These are phyloP conservation scores for Pichia scutulata DNA, from an alignment of 805 yeast genomes.

Conservation along the genomic window DNA sequence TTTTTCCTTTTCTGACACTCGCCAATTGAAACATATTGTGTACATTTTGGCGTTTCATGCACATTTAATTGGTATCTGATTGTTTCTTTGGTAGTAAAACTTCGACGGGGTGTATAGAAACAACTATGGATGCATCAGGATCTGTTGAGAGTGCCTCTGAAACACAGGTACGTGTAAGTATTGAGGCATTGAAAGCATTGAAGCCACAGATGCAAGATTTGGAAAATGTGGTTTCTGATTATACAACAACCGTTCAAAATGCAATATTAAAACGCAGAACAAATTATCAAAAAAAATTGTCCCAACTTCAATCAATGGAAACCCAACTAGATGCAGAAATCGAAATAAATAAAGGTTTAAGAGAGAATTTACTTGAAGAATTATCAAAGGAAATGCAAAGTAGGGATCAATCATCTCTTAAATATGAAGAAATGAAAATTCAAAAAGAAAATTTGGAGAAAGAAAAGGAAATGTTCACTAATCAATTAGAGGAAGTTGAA, in stretches of 20 bases:
- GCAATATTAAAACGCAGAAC: constrained; percentile 15
- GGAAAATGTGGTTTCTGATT: constrained; percentile 14
- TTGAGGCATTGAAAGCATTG: constrained; percentile 18
- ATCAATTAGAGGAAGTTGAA: constrained; percentile 26
- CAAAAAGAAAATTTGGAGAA: constrained; percentile 30
- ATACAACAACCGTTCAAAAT: constrained; percentile 13
- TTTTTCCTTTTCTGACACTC: neutral
- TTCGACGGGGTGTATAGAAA: neutral
- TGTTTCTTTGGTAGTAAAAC: too few relatives aligned
- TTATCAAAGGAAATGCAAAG: constrained; percentile 16
- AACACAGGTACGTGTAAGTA: constrained; percentile 12
- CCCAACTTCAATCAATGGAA: constrained; percentile 18
- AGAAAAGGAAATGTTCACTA: constrained; percentile 20
- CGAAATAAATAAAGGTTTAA: constrained; percentile 13
- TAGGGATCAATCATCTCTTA: constrained; percentile 28
- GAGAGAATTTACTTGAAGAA: constrained; percentile 17
- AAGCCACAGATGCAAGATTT: constrained; percentile 19
- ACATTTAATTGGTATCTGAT: too few relatives aligned
- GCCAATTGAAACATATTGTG: neutral
- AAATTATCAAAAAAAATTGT: constrained; percentile 16
- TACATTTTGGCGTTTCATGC: neutral
- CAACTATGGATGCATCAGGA: neutral
- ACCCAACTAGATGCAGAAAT: constrained; percentile 16
- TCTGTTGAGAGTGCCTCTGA: neutral
- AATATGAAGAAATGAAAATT: constrained; percentile 32